Evolutionary conservation across 768 basidiomycete genomes (phyloP), one percentile per base, ranked within the genome.

Genomic region (Royoungia palumana): DNA sequence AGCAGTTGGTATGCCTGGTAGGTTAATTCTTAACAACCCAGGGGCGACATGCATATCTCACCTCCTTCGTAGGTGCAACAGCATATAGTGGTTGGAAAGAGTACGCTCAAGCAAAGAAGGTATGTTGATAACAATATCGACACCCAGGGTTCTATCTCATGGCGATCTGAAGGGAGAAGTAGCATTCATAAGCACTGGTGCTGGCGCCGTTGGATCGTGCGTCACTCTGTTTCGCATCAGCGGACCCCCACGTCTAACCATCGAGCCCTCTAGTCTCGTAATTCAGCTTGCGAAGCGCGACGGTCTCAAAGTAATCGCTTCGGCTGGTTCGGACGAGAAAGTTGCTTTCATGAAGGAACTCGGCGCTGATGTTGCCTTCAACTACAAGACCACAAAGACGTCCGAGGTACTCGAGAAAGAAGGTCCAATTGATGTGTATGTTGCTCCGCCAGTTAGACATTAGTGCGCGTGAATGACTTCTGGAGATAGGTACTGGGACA

Each of bases 311-410:
- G 86, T 87, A 46, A 82, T 89, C 41, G 82, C 76, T 0, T 82
- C 81, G 1, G 80, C 82, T 0, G 84, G 87, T 1, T 77, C 77
- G 0, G 83, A 87, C 20, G 80, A 83, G 41, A 87, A 88, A 64
- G 82, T 88, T 12, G 62, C 70, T 6, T 83, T 76, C 60, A 68
- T 83, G 63, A 74, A 74, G 43, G 71, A 73, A 5, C 53, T 83
- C 35, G 85, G 84, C 0, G 77, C 78, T 0, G 85, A 89, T 55
- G 73, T 82, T 9, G 79, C 74, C 1, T 86, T 85, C 72, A 85
- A 87, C 65, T 87, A 83, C 66, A 83, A 88, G 71, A 85, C 74
- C 0, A 68, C 70, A 1, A 67, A 70, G 35, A 79, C 76, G 0
- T 56, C 57, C 1, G 75, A 81, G 12, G 72, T 82, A 5, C 65